phyloP scores from a whole-genome alignment of 495 filamentous ascomycete species.

The Glarea lozoyensis region DNA sequence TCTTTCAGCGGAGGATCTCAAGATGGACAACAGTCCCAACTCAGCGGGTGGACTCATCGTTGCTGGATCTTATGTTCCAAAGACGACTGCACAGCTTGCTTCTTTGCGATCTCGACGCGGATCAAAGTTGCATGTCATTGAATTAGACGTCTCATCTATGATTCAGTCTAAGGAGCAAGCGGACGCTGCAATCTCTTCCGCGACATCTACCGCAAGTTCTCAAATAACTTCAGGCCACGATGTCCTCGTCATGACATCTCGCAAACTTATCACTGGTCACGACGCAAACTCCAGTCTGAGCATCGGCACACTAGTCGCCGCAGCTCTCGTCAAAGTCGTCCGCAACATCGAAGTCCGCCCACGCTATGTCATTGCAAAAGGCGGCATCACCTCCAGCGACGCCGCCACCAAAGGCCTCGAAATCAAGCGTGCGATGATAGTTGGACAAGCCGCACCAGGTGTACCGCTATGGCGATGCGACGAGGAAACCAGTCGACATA shows the following conservation, averaged over 20 bases:
- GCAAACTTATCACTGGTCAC: slow-evolving; percentile 35
- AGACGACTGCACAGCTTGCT: slow-evolving; percentile 42
- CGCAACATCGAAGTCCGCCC: slow-evolving; percentile 33
- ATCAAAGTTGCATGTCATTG: slow-evolving; percentile 33
- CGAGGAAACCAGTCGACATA: slow-evolving; percentile 35
- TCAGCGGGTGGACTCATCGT: slow-evolving; percentile 40
- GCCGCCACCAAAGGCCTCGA: slow-evolving; percentile 43
- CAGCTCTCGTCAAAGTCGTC: slow-evolving; percentile 35
- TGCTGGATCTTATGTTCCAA: slow-evolving; percentile 46
- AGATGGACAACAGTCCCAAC: slow-evolving; percentile 20
- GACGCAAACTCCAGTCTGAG: slow-evolving; percentile 35
- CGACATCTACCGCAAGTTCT: slow-evolving; percentile 25
- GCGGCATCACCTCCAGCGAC: slow-evolving; percentile 46
- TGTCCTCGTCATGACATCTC: slow-evolving; percentile 45
- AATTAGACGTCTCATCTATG: slow-evolving; percentile 35
- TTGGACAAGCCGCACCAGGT: slow-evolving; percentile 45
- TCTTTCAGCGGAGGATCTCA: slow-evolving; percentile 32
- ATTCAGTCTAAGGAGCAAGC: slow-evolving; percentile 25
- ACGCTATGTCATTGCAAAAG: slow-evolving; percentile 46
- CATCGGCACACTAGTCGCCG: slow-evolving; percentile 37
- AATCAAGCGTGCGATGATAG: slow-evolving; percentile 40
- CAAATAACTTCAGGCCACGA: slow-evolving; percentile 28
- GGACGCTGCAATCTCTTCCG: slow-evolving; percentile 14
- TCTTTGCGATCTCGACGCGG: slow-evolving; percentile 29
- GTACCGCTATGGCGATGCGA: slow-evolving; percentile 48